Conservation (phyloP, 805 yeast genomes). For the Candida incommunis region DNA sequence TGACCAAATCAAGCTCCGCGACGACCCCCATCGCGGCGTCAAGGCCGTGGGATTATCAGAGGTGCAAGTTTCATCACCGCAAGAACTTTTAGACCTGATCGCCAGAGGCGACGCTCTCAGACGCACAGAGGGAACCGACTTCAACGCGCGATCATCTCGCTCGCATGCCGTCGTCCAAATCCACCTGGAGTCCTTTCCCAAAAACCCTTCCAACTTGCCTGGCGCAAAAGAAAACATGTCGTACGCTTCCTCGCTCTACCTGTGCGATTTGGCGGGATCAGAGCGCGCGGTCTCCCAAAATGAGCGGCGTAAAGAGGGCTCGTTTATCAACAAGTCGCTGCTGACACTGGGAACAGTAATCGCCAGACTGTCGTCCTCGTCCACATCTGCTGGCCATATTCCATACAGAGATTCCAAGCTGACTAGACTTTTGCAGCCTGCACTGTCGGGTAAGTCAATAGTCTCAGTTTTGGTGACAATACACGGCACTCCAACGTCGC, state of each 20-base stretch:
- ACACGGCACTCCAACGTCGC: constrained; percentile 41
- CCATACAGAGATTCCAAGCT: constrained; percentile 91
- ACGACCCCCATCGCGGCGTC: constrained; percentile 59
- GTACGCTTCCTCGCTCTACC: constrained; percentile 46
- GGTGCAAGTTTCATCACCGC: constrained; percentile 38
- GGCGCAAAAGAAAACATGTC: constrained; percentile 14
- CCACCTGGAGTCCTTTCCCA: constrained; percentile 28
- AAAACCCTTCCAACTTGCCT: constrained; percentile 21
- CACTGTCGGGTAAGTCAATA: constrained; percentile 73
- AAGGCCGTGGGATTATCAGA: constrained; percentile 62
- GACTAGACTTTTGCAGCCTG: constrained; percentile 82
- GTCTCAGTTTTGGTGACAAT: constrained; percentile 82
- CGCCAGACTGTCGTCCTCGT: constrained; percentile 45
- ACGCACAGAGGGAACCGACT: constrained; percentile 80
- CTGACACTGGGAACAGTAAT: constrained; percentile 89
- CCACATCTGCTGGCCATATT: constrained; percentile 41
- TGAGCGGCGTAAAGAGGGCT: constrained; percentile 86
- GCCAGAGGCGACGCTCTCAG: constrained; percentile 59
- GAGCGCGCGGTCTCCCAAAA: constrained; percentile 64
- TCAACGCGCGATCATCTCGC: constrained; percentile 73
- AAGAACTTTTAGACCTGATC: constrained; percentile 48
- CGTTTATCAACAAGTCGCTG: constrained; percentile 81
- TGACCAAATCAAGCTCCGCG: constrained; percentile 62
- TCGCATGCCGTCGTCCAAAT: constrained; percentile 83
- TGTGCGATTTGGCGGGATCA: constrained; percentile 96